Base-by-base conservation (phyloP, 805 yeast species). In the Metschnikowia similis region DNA sequence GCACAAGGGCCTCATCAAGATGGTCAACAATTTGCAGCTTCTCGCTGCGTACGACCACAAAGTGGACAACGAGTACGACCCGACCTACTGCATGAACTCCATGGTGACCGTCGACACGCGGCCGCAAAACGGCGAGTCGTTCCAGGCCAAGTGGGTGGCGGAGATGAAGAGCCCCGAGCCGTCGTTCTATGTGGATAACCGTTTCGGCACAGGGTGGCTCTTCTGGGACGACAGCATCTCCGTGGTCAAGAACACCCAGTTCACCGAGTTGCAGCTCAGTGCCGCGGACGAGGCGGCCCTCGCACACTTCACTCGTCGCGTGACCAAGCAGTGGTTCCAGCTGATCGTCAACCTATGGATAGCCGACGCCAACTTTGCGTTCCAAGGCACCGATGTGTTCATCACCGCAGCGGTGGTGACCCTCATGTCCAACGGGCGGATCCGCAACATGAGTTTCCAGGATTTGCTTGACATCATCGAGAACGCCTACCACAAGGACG, bases 141-240 rank as follows among this genome's bases (percentile, higher is more conserved):
- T 74, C 57, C 62, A 62, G 2, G 65, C 66, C 0, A 54, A 50
- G 1, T 86, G 84, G 71, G 62, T 66, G 38, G 50, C 59, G 5
- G 94, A 87, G 56, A 67, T 85, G 71, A 59, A 61, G 9, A 80
- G 80, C 53, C 64, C 69, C 0, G 49, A 65, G 21, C 86, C 87
- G 1, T 56, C 55, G 1, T 84, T 72, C 55, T 89, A 67, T 58
- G 72, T 85, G 55, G 90, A 85, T 58, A 76, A 76, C 30, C 78
- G 76, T 47, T 69, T 77, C 2, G 75, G 71, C 59, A 68, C 71
- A 8, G 94, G 96, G 0, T 86, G 90, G 82, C 65, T 87, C 8
- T 84, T 85, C 46, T 89, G 96, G 96, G 87, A 83, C 11, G 66
- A 80, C 16, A 56, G 67, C 0, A 59, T 84, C 65, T 61, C 64